Evolutionary conservation across 306 rosid species (phyloP), one percentile per base, ranked within the genome.

Genomic region (Morella rubra): DNA sequence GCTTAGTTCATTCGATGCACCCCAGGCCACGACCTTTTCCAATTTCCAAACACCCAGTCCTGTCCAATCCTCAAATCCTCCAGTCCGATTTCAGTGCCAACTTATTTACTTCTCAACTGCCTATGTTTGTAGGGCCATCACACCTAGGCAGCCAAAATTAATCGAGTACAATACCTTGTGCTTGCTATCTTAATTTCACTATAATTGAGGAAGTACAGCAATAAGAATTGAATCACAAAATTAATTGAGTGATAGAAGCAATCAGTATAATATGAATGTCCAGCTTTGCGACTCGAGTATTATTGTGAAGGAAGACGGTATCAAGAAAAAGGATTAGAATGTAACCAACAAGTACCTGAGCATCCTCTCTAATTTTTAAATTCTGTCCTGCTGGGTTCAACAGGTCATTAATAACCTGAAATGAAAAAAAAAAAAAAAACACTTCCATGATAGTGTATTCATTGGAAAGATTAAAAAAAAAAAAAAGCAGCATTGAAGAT

Each of bases 311-410:
- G 53, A 74, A 75, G 77, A 61, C 59, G 65, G 24, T 20, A 69
- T 58, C 74, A n/a, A 70, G n/a, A 80, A 72, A 55, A 76, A 66
- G 79, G 81, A 76, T 68, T 49, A 60, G 58, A 80, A 53, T 83
- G 60, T 42, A 60, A 47, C 61, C 59, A 22, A 61, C 50, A 13
- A 73, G 76, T 80, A 96, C 99, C 99, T 96, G 99, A 49, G 97
- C 87, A 73, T 96, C 99, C 87, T 96, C 99, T 88, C 99, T 87
- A 88, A 96, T 84, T 90, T 93, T 89, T 84, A 96, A 80, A 90
- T 96, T 96, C 81, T 96, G 99, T 77, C 99, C 99, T 50, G 98
- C 93, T 81, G 98, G 99, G 83, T 96, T 91, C 84, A 96, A 78
- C 69, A 96, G 87, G 88, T 96, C 99, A 80, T 96, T 96, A 74